Evolutionary conservation across 345 rosid genomes (phyloP).

Genomic region (Moricandia arvensis): DNA sequence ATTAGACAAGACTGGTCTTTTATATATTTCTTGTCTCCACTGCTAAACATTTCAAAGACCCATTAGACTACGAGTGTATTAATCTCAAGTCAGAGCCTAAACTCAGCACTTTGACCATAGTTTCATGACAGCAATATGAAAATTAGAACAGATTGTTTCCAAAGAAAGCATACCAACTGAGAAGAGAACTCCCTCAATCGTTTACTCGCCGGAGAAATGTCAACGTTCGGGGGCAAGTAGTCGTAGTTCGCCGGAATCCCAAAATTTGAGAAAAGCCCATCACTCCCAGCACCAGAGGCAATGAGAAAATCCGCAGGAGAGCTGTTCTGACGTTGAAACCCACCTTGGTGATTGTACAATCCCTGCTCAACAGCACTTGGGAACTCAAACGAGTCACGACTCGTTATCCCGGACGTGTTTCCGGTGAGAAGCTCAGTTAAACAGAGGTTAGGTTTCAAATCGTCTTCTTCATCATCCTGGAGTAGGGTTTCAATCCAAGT

Average conservation of each 20-base stretch:
- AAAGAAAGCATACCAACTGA: constrained; percentile 40
- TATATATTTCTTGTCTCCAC: constrained; percentile 26
- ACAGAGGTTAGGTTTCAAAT: constrained; percentile 36
- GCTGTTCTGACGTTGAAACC: constrained; percentile 67
- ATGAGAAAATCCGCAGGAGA: constrained; percentile 67
- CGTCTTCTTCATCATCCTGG: constrained; percentile 51
- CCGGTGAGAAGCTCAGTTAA: constrained; percentile 58
- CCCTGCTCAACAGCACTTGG: constrained; percentile 41
- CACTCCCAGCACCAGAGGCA: constrained; percentile 41
- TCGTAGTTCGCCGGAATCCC: constrained; percentile 51
- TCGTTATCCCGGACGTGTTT: constrained; percentile 23
- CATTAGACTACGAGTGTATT: not conserved
- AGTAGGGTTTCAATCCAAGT: constrained; percentile 74
- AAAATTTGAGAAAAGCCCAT: constrained; percentile 50
- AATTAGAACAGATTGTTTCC: not conserved
- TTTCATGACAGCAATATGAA: not conserved
- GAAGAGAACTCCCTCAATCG: constrained; percentile 45
- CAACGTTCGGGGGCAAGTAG: constrained; percentile 42
- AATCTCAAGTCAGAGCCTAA: constrained; percentile 22
- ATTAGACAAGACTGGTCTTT: constrained; percentile 29
- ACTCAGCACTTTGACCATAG: constrained; percentile 17
- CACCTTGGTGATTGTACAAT: constrained; percentile 33
- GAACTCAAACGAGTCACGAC: constrained; percentile 41
- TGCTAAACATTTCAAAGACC: not conserved
- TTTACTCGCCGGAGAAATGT: constrained; percentile 51